phyloP scores from a whole-genome alignment of 768 basidiomycete species.

The Amanita rubescens region DNA sequence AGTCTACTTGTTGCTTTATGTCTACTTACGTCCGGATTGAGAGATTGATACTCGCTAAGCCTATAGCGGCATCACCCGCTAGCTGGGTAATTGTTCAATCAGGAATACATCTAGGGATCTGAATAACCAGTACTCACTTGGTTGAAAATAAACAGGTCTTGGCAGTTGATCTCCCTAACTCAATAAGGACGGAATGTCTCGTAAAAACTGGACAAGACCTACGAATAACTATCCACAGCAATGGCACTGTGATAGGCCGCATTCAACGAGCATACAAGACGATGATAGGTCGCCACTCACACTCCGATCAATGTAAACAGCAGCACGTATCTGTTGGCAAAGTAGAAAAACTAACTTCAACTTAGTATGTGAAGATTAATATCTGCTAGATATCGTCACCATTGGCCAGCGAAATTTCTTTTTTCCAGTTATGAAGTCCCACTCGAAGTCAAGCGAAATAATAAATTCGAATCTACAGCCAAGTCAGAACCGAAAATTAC shows the following conservation, averaged over 20 bases:
- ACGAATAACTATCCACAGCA: slow-evolving; percentile 43
- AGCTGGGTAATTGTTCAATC: slow-evolving; percentile 13
- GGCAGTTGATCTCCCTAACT: slow-evolving; percentile 49
- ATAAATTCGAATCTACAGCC: slow-evolving; percentile 53
- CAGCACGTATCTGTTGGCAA: slow-evolving; percentile 56
- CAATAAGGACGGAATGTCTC: background rate
- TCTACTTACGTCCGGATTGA: slow-evolving; percentile 38
- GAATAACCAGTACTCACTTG: slow-evolving; percentile 26
- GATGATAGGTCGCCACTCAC: slow-evolving; percentile 31
- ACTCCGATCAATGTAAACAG: slow-evolving; percentile 63
- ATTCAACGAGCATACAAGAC: slow-evolving; percentile 9
- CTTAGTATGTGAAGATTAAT: background rate
- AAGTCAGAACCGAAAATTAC: background rate
- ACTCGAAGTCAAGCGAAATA: slow-evolving; percentile 56
- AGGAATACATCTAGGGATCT: background rate
- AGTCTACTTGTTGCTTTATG: background rate
- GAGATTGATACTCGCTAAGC: slow-evolving; percentile 44
- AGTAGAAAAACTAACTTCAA: slow-evolving; percentile 49
- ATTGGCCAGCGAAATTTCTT: slow-evolving; percentile 61
- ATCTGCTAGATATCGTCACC: slow-evolving; percentile 27
- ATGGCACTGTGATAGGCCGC: slow-evolving; percentile 32
- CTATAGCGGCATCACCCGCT: slow-evolving; percentile 40
- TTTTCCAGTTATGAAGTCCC: slow-evolving; percentile 48
- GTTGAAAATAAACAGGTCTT: slow-evolving; percentile 57
- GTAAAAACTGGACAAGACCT: slow-evolving; percentile 10